phyloP scores from a whole-genome alignment of 2,329 filamentous ascomycete genomes.

The Penicillium sp. region DNA sequence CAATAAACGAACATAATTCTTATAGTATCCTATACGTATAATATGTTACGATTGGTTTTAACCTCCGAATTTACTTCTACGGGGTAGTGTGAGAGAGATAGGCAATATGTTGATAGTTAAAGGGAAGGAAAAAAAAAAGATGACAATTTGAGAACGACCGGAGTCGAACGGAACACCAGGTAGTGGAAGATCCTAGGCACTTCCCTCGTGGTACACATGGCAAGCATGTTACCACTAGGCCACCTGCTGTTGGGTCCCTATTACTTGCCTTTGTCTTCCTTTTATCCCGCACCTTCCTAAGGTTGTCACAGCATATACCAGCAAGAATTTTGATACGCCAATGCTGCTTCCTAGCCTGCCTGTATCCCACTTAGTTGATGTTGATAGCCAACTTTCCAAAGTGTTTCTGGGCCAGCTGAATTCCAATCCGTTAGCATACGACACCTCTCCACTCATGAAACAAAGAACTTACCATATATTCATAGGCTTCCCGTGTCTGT shows the following conservation, averaged over 20 bases:
- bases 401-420: constrained; percentile 50
- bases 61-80: too few relatives aligned
- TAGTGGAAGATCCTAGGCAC: neutral
- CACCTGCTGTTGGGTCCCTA: neutral
- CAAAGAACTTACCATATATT: constrained; percentile 47
- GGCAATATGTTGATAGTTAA: neutral
- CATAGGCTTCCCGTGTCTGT: constrained; percentile 53
- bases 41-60: too few relatives aligned
- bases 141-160: neutral
- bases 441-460: neutral
- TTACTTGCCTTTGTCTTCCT: neutral
- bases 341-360: neutral
- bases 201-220: neutral
- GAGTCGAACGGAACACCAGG: neutral
- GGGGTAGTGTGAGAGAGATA: too few relatives aligned
- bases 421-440: constrained; percentile 16
- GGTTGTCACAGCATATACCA: too few relatives aligned
- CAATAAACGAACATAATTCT: too few relatives aligned
- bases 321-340: neutral
- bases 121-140: neutral
- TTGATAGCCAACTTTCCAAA: constrained; percentile 56
- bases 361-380: constrained; percentile 22
- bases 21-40: too few relatives aligned
- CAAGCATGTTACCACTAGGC: neutral
- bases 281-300: neutral